Conservation (phyloP, 2,329 filamentous ascomycete genomes). For the Venturia pyrina region DNA sequence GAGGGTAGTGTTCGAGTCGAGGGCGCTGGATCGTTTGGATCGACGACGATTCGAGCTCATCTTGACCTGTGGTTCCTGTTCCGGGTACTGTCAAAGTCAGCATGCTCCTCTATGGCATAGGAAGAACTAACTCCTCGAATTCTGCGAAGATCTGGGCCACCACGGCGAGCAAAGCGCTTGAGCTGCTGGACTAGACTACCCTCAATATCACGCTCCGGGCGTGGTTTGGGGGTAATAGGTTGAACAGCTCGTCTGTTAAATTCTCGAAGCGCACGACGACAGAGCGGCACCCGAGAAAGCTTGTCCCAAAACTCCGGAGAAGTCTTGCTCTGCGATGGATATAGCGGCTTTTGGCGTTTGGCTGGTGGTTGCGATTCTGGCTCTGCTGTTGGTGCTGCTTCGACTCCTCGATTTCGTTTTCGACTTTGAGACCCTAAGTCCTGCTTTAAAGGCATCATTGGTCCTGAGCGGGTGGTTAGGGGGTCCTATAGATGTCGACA, state of each 20-base stretch:
- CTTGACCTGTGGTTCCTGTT: conserved; percentile 11
- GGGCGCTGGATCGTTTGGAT: conserved; percentile 13
- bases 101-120: conserved; percentile 1
- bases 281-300: conserved; percentile 15
- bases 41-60: conserved; percentile 13
- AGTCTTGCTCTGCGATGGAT: conserved; percentile 11
- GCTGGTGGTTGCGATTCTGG: conserved; percentile 11
- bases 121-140: conserved; percentile 8
- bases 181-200: conserved; percentile 13
- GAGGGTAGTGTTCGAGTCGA: conserved; percentile 13
- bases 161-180: conserved; percentile 15
- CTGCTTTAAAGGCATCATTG: conserved; percentile 11
- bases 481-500: conserved; percentile 12
- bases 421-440: conserved; percentile 13
- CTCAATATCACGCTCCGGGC: conserved; percentile 7
- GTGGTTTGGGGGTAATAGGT: conserved; percentile 11
- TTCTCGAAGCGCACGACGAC: conserved; percentile 15
- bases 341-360: conserved; percentile 14
- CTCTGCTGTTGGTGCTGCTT: conserved; percentile 11
- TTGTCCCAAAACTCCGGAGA: conserved; percentile 15
- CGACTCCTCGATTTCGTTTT: conserved; percentile 14
- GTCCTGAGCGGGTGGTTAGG: conserved; percentile 10
- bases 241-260: conserved; percentile 14
- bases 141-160: conserved; percentile 13
- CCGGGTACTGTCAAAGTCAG: conserved; percentile 14